Base-by-base conservation (phyloP, 257 asterid species). In the Solanum etuberosum region DNA sequence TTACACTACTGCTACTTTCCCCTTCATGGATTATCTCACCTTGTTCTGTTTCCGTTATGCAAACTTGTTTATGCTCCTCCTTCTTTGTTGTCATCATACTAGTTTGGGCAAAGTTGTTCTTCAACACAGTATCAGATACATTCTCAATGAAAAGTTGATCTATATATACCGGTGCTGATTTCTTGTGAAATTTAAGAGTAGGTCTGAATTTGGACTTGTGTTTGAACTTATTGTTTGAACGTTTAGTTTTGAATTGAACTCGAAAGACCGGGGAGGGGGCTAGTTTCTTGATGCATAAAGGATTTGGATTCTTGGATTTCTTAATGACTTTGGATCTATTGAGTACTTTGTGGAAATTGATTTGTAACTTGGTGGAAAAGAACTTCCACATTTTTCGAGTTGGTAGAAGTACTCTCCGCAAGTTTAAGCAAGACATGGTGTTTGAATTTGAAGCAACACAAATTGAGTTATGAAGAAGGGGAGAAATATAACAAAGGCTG, bases 111-210 rank as follows among this genome's bases (percentile, higher is more conserved):
- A 40, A 21, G 15, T 46, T 84, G 76, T 86, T 91, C 54, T 40
- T 68, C 4, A 18, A 29, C 32, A 35, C 38, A 3, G 93, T 16
- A 51, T 51, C 61, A 51, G 61, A 84, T 29, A 83, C 87, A 3
- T 95, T 90, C 42, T 92, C 91, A 4, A 93, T 84, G 29, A 93
- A 93, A 34, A 95, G 93, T 43, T 92, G 95, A 83, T 95, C 97
- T 29, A 95, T 89, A 85, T 88, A 93, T 34, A 95, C 91, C 1
- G 96, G 92, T 14, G 91, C 88, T 6, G 92, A 80, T 61, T 70
- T 89, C 23, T 83, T 90, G 25, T 65, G 87, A 42, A 37, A 57
- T 72, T 74, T 40, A 25, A 83, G 21, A 35, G 57, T 87, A 35
- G 80, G 68, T 34, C 25, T 93, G 25, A 84, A 18, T 13, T 57